Evolutionary conservation across 306 rosid species (phyloP).

Genomic region (Quercus parvula): DNA sequence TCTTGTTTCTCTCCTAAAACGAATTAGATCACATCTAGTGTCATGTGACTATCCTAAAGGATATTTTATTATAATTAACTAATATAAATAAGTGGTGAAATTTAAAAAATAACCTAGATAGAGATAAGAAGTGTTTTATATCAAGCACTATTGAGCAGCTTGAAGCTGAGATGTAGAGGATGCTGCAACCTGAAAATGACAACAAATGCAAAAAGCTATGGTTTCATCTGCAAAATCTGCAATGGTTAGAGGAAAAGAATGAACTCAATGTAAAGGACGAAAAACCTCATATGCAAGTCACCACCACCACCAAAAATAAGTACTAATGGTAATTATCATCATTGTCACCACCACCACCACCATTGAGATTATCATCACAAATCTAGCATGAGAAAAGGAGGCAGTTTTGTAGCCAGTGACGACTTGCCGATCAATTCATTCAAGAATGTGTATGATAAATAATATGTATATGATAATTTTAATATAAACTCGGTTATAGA

Average conservation of each 20-base stretch:
- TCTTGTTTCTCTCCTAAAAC: no score
- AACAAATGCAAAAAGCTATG: neutral
- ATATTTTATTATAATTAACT: no score
- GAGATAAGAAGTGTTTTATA: neutral
- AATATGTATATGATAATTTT: neutral
- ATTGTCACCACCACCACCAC: neutral
- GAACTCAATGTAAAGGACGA: neutral
- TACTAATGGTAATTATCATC: slow-evolving; percentile 5
- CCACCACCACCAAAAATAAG: neutral
- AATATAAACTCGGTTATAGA: neutral
- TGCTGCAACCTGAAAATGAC: neutral
- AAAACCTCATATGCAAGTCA: neutral
- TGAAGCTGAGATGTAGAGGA: neutral
- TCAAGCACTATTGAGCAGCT: neutral
- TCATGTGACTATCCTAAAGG: no score
- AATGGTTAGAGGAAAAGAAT: neutral
- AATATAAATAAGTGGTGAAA: neutral
- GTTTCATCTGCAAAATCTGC: neutral
- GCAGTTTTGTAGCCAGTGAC: slow-evolving; percentile 66
- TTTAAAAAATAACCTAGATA: neutral
- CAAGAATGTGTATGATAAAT: neutral
- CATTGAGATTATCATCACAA: slow-evolving; percentile 30
- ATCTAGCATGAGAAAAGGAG: slow-evolving; percentile 77
- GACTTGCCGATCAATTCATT: slow-evolving; percentile 58
- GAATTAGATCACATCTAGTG: no score